Conservation (phyloP, 2,329 filamentous ascomycete species). For the Fonsecaea multimorphosa region DNA sequence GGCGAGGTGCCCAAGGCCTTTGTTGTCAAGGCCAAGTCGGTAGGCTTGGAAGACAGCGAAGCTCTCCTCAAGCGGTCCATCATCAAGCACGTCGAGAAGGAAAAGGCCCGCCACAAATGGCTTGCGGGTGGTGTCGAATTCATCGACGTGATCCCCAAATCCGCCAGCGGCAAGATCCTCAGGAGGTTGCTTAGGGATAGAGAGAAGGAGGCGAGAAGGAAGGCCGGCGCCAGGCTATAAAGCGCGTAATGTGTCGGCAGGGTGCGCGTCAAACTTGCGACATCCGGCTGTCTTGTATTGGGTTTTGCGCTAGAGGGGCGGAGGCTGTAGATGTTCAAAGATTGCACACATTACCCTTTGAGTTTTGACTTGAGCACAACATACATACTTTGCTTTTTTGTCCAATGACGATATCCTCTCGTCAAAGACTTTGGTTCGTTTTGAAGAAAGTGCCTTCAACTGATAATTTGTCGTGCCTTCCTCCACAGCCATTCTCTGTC, state of each 20-base stretch:
- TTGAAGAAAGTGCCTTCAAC: too few species aligned
- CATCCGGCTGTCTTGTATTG: background rate
- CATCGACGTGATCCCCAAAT: slow-evolving; percentile 65
- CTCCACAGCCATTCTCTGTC: too few species aligned
- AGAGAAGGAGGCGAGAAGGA: slow-evolving; percentile 71
- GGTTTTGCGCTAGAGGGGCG: background rate
- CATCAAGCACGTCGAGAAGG: slow-evolving; percentile 63
- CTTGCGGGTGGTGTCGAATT: slow-evolving; percentile 66
- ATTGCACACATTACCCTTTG: background rate
- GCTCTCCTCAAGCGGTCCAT: slow-evolving; percentile 58
- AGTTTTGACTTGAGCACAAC: background rate
- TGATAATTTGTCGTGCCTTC: too few species aligned
- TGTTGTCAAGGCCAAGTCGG: slow-evolving; percentile 63
- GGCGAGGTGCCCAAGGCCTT: slow-evolving; percentile 70
- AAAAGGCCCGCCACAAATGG: slow-evolving; percentile 69
- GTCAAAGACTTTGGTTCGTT: too few species aligned
- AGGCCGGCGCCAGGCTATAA: slow-evolving; percentile 70
- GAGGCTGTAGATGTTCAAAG: slow-evolving; percentile 1
- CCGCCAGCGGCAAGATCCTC: slow-evolving; percentile 68
- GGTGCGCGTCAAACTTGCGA: background rate
- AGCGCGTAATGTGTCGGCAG: background rate
- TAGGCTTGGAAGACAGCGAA: slow-evolving; percentile 60
- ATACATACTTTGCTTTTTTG: background rate
- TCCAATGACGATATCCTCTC: too few species aligned
- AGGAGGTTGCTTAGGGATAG: slow-evolving; percentile 71